These are phyloP conservation scores for Anastatica hierochuntica DNA, from an alignment of 345 rosid genomes.

Conservation along the genomic window DNA sequence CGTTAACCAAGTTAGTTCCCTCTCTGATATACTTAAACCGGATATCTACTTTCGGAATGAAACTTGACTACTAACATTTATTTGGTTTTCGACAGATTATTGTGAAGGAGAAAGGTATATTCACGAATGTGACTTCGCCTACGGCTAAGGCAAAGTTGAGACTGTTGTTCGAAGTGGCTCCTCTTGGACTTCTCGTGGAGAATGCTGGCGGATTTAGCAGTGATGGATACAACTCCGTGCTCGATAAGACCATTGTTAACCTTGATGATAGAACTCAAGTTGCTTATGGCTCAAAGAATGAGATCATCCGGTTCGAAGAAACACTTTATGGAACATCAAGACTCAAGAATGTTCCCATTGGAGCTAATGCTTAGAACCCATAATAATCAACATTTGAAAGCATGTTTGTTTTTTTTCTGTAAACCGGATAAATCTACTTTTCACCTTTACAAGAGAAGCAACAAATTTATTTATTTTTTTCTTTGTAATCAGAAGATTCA, in stretches of 20 bases:
- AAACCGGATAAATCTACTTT: conserved; percentile 14
- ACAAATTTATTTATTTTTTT: too few species aligned
- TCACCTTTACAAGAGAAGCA: too few species aligned
- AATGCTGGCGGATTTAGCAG: conserved; percentile 93
- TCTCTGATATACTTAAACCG: not conserved
- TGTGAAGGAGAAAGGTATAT: conserved; percentile 90
- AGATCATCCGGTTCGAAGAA: conserved; percentile 87
- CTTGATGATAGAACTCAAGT: conserved; percentile 98
- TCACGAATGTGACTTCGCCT: conserved; percentile 86
- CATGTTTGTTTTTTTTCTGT: conserved; percentile 2
- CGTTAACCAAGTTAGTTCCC: conserved; percentile 65
- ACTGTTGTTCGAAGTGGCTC: conserved; percentile 85
- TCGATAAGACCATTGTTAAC: conserved; percentile 52
- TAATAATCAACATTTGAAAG: not conserved
- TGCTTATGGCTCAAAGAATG: conserved; percentile 89
- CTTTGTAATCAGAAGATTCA: too few species aligned
- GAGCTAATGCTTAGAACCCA: conserved; percentile 42
- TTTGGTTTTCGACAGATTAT: too few species aligned
- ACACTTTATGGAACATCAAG: conserved; percentile 78
- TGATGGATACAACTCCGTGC: conserved; percentile 64
- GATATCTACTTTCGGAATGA: not conserved
- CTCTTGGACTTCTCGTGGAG: conserved; percentile 67
- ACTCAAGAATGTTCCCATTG: conserved; percentile 63
- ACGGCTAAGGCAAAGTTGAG: conserved; percentile 92
- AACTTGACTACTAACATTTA: too few species aligned